Evolutionary conservation across 345 rosid genomes (phyloP), one percentile per base, ranked within the genome.

Genomic region (Turnera subulata): DNA sequence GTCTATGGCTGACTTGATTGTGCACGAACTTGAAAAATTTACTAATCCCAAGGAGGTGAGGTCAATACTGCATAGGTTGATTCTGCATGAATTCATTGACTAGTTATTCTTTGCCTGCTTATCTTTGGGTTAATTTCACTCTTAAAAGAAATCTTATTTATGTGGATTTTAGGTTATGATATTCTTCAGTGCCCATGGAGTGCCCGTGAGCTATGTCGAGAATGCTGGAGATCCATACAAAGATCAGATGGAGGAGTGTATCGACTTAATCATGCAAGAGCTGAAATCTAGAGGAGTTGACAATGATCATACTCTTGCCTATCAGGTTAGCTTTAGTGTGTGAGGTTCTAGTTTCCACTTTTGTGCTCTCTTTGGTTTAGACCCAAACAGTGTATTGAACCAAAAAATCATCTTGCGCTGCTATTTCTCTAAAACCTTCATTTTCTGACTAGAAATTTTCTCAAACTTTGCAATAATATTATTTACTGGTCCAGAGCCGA

Each of bases 131-230:
- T 53, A 35, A 61, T 49, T 15, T 44, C 33, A 43, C 17, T 47
- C 25, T 18, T 15, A 55, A n/a, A 17, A 18, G 17, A 40, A 16
- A 6, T 20, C 38, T 62, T 35, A 21, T 56, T 50, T 65, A 1
- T 53, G 1, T 73, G 65, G 55, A 56, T 37, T 62, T 49, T 63
- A 93, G 97, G 96, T 73, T 32, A 78, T 87, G 80, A 78, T 93
- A 70, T 93, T 89, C 78, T 93, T 89, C 69, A 93, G 96, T 71
- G 99, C 96, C 16, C 99, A 93, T 74, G 97, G 97, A 49, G 97
- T 93, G 56, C 96, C 97, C 6, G 84, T 87, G 57, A 89, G 89
- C 57, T 93, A 93, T 40, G 91, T 89, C 52, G 84, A 78, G 72
- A 76, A 87, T 61, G 85, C 93, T 25, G 96, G 97, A 73, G 92